These are phyloP conservation scores for Zygosaccharomyces sapae DNA, from an alignment of 1,139 yeast genomes.

Conservation along the genomic window DNA sequence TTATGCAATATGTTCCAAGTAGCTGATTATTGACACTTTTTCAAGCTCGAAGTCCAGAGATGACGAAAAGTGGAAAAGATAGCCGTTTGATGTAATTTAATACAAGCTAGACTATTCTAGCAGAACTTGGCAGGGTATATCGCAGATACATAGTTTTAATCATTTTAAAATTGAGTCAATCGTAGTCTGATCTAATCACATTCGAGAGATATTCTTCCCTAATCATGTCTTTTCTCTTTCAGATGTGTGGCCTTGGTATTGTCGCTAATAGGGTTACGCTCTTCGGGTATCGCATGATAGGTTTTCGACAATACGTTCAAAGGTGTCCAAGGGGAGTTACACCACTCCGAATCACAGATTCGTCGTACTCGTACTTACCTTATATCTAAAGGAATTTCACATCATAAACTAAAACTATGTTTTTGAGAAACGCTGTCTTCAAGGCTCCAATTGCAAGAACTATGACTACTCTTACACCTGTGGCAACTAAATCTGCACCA, in stretches of 20 bases:
- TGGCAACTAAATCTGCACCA: slow-evolving; percentile 72
- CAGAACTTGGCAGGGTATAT: too few relatives aligned
- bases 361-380: too few relatives aligned
- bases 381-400: too few relatives aligned
- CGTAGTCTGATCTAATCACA: too few relatives aligned
- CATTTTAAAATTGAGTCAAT: too few relatives aligned
- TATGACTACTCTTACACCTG: slow-evolving; percentile 33
- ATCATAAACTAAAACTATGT: too few relatives aligned
- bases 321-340: background rate
- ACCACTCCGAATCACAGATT: background rate
- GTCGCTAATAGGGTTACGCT: slow-evolving; percentile 3
- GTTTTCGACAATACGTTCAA: background rate
- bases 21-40: slow-evolving; percentile 1
- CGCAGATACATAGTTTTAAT: too few relatives aligned
- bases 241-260: too few relatives aligned
- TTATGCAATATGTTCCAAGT: too few relatives aligned
- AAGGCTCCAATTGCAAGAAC: slow-evolving; percentile 25
- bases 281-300: slow-evolving; percentile 2
- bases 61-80: background rate
- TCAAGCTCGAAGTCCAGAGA: background rate
- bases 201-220: too few relatives aligned
- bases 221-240: too few relatives aligned
- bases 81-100: background rate
- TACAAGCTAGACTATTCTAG: too few relatives aligned
- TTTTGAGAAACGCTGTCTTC: slow-evolving; percentile 20